Base-by-base conservation (phyloP, 1,139 yeast species). In the Pneumocystis carinii region DNA sequence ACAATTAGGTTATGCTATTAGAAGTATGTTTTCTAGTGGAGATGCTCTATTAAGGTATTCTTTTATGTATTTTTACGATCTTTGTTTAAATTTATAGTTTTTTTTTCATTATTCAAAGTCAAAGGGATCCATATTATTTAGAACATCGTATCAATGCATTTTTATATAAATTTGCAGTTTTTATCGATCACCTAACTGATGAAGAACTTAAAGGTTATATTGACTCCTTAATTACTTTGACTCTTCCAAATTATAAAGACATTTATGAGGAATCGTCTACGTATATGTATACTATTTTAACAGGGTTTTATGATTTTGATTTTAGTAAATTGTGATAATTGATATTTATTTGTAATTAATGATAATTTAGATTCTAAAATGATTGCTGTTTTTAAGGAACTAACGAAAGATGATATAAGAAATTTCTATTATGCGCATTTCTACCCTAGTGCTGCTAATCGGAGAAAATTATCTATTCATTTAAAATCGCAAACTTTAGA, bases 1-100 rank as follows among this genome's bases (percentile, higher is more conserved):
- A 74, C 98, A 92, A 72, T 78, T 87, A 48, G 95, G 95, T 1
- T 87, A 87, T 71, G 90, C 90, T 66, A 98, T 92, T 0, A 89
- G 88, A 72, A 84, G 94, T 87, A 95, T 1, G 75, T 81, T 41
- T 77, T 85, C 66, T 78, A 80, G 64, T 81, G 88, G 0, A 81
- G 95, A 71, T 86, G 94, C 12, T 81, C 90, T 1, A 4, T 78
- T 84, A 69, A 95, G 19, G 53, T 42, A 42, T 42, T 42, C 10
- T 17, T 7, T 42, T 1, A 5, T 27, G 4, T 19, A 19, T 19
- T 5, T 42, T 42, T 19, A 3, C 19, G 7, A 6, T 42, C 7
- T 42, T 19, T 42, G 24, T 5, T 42, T 17, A 41, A 17, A 10
- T 19, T 42, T 42, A 12, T 42, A 42, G 95, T 15, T 80, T 85